These are phyloP conservation scores for Zoysia pacifica DNA, from an alignment of 176 grass and related monocot genomes.

Conservation along the genomic window DNA sequence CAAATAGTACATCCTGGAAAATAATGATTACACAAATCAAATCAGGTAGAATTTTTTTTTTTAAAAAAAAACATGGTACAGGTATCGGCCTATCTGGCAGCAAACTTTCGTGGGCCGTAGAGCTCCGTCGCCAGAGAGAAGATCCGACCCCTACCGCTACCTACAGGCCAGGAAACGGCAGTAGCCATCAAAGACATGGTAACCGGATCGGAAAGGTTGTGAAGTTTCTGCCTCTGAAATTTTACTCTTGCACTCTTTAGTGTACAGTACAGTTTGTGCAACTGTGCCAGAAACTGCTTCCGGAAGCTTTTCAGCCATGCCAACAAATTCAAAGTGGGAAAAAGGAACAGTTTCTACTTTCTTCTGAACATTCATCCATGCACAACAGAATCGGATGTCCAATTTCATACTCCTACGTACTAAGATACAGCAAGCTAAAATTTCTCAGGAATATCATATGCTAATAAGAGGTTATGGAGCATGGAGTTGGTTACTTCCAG, in stretches of 20 bases:
- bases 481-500: constrained; percentile 48
- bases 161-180: neutral
- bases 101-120: neutral
- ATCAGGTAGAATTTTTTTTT: neutral
- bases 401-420: neutral
- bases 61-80: constrained; percentile 5
- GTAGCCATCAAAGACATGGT: neutral
- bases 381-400: neutral
- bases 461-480: constrained; percentile 18
- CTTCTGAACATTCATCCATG: neutral
- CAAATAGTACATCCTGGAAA: too few species aligned
- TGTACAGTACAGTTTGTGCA: neutral
- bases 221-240: neutral
- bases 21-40: too few species aligned
- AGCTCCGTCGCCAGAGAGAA: constrained; percentile 12
- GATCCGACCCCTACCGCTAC: constrained; percentile 13
- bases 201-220: constrained; percentile 12
- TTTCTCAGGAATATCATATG: neutral
- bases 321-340: neutral
- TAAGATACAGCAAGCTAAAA: neutral
- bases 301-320: neutral
- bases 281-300: neutral
- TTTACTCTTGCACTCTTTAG: neutral
- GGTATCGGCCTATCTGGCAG: neutral
- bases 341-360: neutral